Conservation (phyloP, 2,329 filamentous ascomycete species). For the Fusarium sp. region DNA sequence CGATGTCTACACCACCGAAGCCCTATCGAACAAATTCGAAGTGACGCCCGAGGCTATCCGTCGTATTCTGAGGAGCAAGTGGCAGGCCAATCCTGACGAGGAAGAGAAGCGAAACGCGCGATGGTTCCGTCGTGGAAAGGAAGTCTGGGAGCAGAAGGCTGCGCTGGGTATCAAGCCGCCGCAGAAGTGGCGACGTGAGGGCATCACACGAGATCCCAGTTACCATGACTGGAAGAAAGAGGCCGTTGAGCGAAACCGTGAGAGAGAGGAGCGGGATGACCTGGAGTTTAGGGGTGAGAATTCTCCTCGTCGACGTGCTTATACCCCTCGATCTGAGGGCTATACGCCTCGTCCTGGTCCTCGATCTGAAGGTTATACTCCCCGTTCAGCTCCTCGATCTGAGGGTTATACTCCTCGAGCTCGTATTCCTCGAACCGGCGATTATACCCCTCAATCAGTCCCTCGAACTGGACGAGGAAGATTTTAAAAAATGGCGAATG, state of each 20-base stretch:
- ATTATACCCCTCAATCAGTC: background rate
- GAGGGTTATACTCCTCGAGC: background rate
- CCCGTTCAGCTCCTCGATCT: background rate
- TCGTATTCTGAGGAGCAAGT: slow-evolving; percentile 84
- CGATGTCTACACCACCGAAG: slow-evolving; percentile 76
- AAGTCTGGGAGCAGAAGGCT: slow-evolving; percentile 68
- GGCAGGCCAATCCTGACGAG: slow-evolving; percentile 70
- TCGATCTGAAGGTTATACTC: background rate
- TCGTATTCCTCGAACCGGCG: background rate
- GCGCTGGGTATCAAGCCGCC: slow-evolving; percentile 72
- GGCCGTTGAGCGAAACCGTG: slow-evolving; percentile 43
- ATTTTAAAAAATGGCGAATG: slow-evolving; percentile 19
- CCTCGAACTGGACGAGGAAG: background rate
- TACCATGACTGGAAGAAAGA: slow-evolving; percentile 52
- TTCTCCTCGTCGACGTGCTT: background rate
- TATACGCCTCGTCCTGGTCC: background rate
- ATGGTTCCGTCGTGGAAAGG: slow-evolving; percentile 70
- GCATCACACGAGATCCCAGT: slow-evolving; percentile 57
- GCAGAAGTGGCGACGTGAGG: slow-evolving; percentile 66
- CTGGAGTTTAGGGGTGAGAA: slow-evolving; percentile 25
- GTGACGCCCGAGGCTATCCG: slow-evolving; percentile 89
- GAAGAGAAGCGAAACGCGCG: slow-evolving; percentile 67
- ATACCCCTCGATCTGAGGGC: background rate
- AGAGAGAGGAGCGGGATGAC: slow-evolving; percentile 46
- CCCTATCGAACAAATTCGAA: slow-evolving; percentile 81